A percentile compares a stretch with the other conserved stretches of the same genome.
Conservation (phyloP, 2,329 filamentous ascomycete species). For the Colletotrichum tanaceti region DNA sequence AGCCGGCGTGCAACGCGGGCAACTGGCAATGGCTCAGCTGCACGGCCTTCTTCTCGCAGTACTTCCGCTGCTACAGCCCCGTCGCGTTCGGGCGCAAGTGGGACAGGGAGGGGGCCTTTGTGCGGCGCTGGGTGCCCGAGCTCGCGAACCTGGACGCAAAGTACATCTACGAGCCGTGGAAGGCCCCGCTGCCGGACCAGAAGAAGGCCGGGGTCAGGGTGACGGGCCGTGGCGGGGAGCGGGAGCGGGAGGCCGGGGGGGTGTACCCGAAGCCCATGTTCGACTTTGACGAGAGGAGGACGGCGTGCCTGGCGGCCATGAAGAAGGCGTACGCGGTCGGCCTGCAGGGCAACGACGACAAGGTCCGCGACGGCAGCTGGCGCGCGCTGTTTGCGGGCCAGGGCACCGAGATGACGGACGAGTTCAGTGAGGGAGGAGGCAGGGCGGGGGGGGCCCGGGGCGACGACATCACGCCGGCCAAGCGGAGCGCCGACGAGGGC, state of each 20-base stretch:
- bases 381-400: conserved; percentile 57
- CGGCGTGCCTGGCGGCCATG: conserved; percentile 73
- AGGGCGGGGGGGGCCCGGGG: conserved; percentile 20
- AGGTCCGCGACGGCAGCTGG: conserved; percentile 71
- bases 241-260: conserved; percentile 55
- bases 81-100: conserved; percentile 80
- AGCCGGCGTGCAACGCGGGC: conserved; percentile 77
- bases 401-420: conserved; percentile 55
- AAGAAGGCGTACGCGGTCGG: conserved; percentile 76
- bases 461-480: conserved; percentile 39
- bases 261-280: conserved; percentile 82
- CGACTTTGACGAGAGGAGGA: conserved; percentile 73
- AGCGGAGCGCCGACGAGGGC: conserved; percentile 37
- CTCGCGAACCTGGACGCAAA: conserved; percentile 70
- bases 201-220: conserved; percentile 74
- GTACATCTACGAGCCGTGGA: conserved; percentile 85
- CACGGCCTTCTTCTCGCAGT: conserved; percentile 79
- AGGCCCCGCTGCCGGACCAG: conserved; percentile 75
- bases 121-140: conserved; percentile 76
- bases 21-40: conserved; percentile 86
- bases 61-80: conserved; percentile 77
- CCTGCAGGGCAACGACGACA: conserved; percentile 71
- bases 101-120: conserved; percentile 75
- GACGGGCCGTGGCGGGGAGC: conserved; percentile 65
- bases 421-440: conserved; percentile 49